Base-by-base conservation (phyloP, 345 rosid genomes). In the Salix koriyanagi region DNA sequence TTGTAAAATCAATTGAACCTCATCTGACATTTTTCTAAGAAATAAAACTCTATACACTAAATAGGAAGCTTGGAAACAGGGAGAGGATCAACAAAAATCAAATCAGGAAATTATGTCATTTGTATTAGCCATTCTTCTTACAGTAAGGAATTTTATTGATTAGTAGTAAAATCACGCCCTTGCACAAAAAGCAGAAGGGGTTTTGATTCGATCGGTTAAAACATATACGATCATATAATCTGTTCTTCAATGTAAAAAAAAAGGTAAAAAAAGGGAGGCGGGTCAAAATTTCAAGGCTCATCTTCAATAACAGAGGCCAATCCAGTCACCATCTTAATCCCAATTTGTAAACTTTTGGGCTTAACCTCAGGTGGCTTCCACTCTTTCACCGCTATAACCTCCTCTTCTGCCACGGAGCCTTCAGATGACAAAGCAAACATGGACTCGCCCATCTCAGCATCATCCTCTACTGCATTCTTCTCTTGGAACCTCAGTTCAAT, bases 231-330 rank as follows among this genome's bases (percentile, higher is more conserved):
- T 69, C 79, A 70, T 72, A 75, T 69, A 69, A 68, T 21, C 28
- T 37, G 48, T 37, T 69, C 44, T 41, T 70, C 34, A 23, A 30
- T 7, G 8, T 7, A 61, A 66, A 71, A 30, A 21, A 1, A 4
- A 65, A 26, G 44, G 13, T 4, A 9, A 72, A 64, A 25, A 69
- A 60, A 41, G 7, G 68, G 37, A 42, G 30, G 15, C 56, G 28
- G 70, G 12, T 32, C 80, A 82, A 78, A 78, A 75, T 44, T 71
- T 77, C 65, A 67, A 28, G 79, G 71, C 54, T 77, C 39, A 69
- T 75, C 86, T 66, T 79, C 87, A 26, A 88, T 85, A 15, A 87
- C 83, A 3, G 90, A 84, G 65, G 96, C 86, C 83, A 91, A 86
- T 34, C 92, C 93, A 60, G 90, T 83, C 19, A 86, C 87, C 13